Percentiles rank a stretch among this genome's conserved stretches.
Evolutionary conservation across 148 eudicot genomes (phyloP).

Genomic region (Cornus controversa): DNA sequence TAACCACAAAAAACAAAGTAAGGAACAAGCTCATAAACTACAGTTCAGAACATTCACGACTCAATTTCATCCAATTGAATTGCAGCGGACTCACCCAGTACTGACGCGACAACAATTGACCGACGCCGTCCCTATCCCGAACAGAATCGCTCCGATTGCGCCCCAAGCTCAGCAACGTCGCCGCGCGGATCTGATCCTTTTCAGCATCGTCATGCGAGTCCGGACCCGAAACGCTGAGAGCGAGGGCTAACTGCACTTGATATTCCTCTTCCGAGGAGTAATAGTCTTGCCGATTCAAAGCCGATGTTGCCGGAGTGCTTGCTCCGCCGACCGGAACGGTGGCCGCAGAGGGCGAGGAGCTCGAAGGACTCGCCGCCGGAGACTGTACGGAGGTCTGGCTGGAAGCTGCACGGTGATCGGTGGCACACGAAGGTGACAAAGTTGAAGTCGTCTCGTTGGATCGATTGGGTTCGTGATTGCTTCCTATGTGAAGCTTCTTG

Average conservation of each 20-base stretch:
- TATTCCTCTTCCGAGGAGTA: constrained; percentile 88
- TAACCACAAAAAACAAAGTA: constrained; percentile 1
- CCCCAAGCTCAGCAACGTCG: constrained; percentile 44
- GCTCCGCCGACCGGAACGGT: constrained; percentile 8
- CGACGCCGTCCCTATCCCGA: constrained; percentile 40
- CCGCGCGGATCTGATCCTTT: constrained; percentile 58
- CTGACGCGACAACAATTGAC: constrained; percentile 61
- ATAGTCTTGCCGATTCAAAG: constrained; percentile 46
- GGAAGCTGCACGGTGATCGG: constrained; percentile 14
- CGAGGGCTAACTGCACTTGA: constrained; percentile 91
- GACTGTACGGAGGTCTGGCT: constrained; percentile 8
- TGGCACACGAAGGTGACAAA: constrained; percentile 6
- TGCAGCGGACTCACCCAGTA: constrained; percentile 66
- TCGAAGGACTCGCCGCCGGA: constrained; percentile 8
- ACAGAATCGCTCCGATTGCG: constrained; percentile 24
- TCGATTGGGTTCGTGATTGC: constrained; percentile 43
- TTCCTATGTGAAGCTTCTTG: constrained; percentile 52
- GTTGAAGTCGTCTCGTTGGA: constrained; percentile 33
- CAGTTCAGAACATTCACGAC: neutral
- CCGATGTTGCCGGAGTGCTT: constrained; percentile 7
- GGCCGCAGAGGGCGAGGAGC: constrained; percentile 15
- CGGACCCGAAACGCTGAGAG: constrained; percentile 78
- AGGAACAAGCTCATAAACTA: neutral
- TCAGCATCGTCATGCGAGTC: constrained; percentile 44
- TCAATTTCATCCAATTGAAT: neutral